Evolutionary conservation across 176 grass and related monocot genomes (phyloP).

Genomic region (Hsuehochloa calcarea): DNA sequence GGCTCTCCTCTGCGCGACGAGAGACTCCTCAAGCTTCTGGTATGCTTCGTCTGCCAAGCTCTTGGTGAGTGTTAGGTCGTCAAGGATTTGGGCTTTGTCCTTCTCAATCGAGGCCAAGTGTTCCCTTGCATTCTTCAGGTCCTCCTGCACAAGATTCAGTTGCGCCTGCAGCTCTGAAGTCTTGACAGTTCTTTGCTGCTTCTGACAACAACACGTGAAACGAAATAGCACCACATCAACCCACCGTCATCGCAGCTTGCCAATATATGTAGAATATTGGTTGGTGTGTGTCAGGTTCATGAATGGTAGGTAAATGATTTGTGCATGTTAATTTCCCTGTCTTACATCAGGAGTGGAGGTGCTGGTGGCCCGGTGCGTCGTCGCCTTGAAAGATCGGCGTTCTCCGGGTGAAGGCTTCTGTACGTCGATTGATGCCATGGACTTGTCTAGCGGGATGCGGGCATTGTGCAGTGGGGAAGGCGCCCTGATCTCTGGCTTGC

Average conservation of each 20-base stretch:
- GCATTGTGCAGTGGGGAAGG: conserved; percentile 42
- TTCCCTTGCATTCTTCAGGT: conserved; percentile 59
- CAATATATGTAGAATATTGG: no score
- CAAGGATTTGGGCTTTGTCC: conserved; percentile 45
- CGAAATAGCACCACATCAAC: no score
- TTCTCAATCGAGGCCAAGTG: conserved; percentile 46
- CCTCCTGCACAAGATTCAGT: conserved; percentile 46
- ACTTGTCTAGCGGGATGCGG: conserved; percentile 39
- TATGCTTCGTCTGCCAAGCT: conserved; percentile 41
- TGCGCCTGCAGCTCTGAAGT: conserved; percentile 57
- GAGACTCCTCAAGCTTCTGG: conserved; percentile 54
- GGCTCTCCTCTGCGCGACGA: conserved; percentile 43
- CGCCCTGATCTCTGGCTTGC: conserved; percentile 35
- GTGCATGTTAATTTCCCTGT: not conserved
- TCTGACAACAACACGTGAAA: conserved; percentile 41
- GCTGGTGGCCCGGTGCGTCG: conserved; percentile 14
- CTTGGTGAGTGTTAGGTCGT: conserved; percentile 49
- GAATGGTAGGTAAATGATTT: not conserved
- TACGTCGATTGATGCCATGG: conserved; percentile 39
- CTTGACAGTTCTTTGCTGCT: conserved; percentile 39
- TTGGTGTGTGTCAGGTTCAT: no score
- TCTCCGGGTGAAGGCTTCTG: conserved; percentile 39
- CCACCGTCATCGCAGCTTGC: no score
- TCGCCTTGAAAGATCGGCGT: conserved; percentile 48
- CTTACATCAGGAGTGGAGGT: conserved; percentile 18